Percentiles rank a stretch among this genome's conserved stretches.
Evolutionary conservation across 768 basidiomycete species (phyloP).

Genomic region (Naganishia antarctica): DNA sequence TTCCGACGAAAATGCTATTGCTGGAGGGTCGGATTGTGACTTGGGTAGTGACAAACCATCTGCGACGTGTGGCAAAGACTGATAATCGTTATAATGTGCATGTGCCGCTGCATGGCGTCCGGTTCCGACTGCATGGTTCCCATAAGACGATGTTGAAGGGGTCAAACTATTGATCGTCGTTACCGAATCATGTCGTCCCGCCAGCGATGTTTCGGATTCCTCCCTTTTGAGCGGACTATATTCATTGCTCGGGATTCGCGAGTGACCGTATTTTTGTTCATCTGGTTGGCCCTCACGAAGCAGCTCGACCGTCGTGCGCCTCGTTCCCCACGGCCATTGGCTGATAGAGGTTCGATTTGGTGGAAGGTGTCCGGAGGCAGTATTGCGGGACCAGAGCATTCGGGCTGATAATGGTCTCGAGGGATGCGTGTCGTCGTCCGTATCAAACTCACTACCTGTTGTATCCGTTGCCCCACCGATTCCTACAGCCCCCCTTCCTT

Average conservation of each 20-base stretch:
- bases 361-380: background rate
- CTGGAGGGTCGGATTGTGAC: background rate
- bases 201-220: background rate
- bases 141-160: background rate
- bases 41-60: background rate
- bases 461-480: background rate
- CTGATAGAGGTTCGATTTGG: background rate
- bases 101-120: background rate
- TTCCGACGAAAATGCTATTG: background rate
- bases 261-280: background rate
- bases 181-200: background rate
- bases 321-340: constrained; percentile 18
- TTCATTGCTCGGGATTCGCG: constrained; percentile 3
- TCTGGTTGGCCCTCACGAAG: background rate
- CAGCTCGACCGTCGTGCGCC: background rate
- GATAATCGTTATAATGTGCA: constrained; percentile 10
- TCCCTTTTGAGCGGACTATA: constrained; percentile 13
- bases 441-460: constrained; percentile 11
- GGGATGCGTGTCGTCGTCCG: constrained; percentile 1
- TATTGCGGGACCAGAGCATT: background rate
- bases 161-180: background rate
- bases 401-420: background rate
- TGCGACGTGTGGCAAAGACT: background rate
- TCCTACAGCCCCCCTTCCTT: background rate
- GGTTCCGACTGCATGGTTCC: background rate